phyloP scores from a whole-genome alignment of 345 rosid genomes.

The Diplotaxis tenuifolia region DNA sequence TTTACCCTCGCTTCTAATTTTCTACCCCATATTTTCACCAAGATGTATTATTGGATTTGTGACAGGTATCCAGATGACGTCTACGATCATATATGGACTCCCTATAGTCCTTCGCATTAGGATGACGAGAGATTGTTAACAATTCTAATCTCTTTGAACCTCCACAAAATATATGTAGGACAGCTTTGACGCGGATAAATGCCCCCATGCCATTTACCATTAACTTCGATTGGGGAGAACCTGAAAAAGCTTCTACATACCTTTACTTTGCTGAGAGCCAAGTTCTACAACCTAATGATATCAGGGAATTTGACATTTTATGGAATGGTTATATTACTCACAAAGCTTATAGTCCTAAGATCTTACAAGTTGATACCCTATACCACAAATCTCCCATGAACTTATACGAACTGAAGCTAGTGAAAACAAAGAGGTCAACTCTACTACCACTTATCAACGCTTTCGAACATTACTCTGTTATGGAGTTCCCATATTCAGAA shows the following conservation, averaged over 20 bases:
- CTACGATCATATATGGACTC: conserved; percentile 4
- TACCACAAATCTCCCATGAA: neutral
- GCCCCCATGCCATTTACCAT: too few species aligned
- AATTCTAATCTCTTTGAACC: neutral
- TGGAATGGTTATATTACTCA: neutral
- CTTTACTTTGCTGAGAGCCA: conserved; percentile 12
- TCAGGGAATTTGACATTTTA: neutral
- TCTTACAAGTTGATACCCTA: neutral
- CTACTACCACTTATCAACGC: conserved; percentile 39
- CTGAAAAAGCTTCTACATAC: neutral
- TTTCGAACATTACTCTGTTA: conserved; percentile 11
- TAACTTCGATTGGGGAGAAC: too few species aligned
- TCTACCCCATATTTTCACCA: too few species aligned
- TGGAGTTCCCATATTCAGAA: conserved; percentile 19
- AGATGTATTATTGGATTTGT: too few species aligned
- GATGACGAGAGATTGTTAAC: too few species aligned
- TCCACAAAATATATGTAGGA: too few species aligned
- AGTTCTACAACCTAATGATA: neutral
- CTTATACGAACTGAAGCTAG: neutral
- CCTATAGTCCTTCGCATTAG: too few species aligned
- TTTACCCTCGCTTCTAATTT: too few species aligned
- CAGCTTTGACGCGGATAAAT: too few species aligned
- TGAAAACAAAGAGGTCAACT: conserved; percentile 10
- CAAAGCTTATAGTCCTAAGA: neutral
- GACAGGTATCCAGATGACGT: conserved; percentile 3